These are phyloP conservation scores for Litchi chinensis DNA, from an alignment of 345 rosid species.

Conservation along the genomic window DNA sequence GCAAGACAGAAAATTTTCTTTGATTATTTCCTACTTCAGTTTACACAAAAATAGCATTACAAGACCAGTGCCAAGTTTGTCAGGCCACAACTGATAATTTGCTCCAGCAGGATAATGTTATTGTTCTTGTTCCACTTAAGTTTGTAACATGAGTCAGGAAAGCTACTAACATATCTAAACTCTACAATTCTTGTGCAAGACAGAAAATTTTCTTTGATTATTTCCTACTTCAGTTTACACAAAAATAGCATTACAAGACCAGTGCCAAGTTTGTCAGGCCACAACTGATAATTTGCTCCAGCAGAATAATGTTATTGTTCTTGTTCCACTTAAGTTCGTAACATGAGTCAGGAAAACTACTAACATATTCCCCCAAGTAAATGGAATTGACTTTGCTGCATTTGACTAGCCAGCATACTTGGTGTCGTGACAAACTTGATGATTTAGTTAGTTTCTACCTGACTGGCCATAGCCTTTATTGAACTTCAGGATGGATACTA, in stretches of 20 bases:
- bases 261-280: slow-evolving; percentile 4
- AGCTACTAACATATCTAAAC: background rate
- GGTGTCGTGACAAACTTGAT: background rate
- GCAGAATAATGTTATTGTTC: background rate
- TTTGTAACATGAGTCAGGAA: background rate
- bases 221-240: background rate
- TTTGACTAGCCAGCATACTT: background rate
- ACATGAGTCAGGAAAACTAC: background rate
- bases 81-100: background rate
- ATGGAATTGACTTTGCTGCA: background rate
- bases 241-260: background rate
- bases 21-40: slow-evolving; percentile 1
- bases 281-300: background rate
- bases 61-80: background rate
- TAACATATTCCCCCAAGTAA: background rate
- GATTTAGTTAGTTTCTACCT: background rate
- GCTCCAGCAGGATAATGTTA: background rate
- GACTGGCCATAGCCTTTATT: background rate
- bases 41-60: background rate
- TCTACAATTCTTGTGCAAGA: background rate
- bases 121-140: background rate
- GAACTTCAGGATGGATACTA: background rate
- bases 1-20: background rate
- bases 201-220: background rate
- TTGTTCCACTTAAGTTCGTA: background rate